Evolutionary conservation across 2,329 filamentous ascomycete species (phyloP), one percentile per base, ranked within the genome.

Genomic region (Penicillium sp.): DNA sequence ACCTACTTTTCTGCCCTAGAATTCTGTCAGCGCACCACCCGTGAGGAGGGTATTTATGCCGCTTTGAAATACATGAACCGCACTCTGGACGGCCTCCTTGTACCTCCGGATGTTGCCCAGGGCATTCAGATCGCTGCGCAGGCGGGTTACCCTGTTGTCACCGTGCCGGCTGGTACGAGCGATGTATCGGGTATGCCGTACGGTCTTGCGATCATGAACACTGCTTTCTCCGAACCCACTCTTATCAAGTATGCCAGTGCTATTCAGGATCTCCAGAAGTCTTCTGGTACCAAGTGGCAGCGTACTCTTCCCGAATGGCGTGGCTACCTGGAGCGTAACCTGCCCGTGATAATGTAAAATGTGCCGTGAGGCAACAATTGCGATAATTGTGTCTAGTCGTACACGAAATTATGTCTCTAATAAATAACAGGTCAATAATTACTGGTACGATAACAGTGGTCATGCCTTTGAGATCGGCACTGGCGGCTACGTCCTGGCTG

Each of bases 121-220:
- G 80, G 80, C 3, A 82, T 82, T 54, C 82, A 88, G 67, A 80
- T 88, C 51, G 83, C 85, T 0, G 87, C 87, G 0, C 85, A 89
- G 68, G 87, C 87, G 4, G 86, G 86, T 0, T 90, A 89, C 62
- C 87, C 86, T 0, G 77, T 87, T 62, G 75, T 89, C 44, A 88
- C 86, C 0, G 64, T 90, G 1, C 87, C 87, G 0, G 82, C 78
- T 0, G 83, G 83, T 1, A 71, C 81, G 5, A 74, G 79, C 55
- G 57, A 67, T 7, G 69, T 54, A 10, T 78, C 76, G 3, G 80
- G 81, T 6, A 83, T 85, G 79, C 81, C 81, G 0, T 83, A 82
- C 54, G 81, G 82, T 1, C 64, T 86, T 24, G 80, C 75, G 0
- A 71, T 86, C 3, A 77, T 81, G 72, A 66, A 81, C 45, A 85